These are phyloP conservation scores for Deinandra increscens DNA, from an alignment of 129 eudicot species.

Conservation along the genomic window DNA sequence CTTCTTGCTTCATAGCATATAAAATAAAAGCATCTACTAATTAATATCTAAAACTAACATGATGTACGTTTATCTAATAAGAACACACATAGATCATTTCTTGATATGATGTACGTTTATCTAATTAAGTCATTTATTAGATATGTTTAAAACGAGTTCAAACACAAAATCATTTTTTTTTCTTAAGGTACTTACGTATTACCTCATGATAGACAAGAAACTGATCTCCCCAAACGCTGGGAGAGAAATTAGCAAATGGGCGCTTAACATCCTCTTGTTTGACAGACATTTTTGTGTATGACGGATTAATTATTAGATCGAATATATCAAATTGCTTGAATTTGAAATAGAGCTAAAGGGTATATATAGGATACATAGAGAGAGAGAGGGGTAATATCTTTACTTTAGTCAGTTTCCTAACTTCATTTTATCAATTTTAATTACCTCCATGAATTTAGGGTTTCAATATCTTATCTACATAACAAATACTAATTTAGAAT, in stretches of 20 bases:
- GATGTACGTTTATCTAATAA: no score
- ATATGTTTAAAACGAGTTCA: not conserved
- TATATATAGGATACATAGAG: no score
- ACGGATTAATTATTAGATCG: not conserved
- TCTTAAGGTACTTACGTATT: no score
- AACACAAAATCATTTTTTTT: no score
- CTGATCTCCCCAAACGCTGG: slow-evolving; percentile 11
- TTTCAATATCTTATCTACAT: no score
- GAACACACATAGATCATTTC: not conserved
- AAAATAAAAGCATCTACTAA: no score
- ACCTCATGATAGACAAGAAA: not conserved
- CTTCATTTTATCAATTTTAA: no score
- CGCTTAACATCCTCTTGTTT: slow-evolving; percentile 25
- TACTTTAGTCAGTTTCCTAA: no score
- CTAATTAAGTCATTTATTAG: not conserved
- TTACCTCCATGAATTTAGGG: no score
- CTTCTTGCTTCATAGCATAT: slow-evolving; percentile 9
- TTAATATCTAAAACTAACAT: no score
- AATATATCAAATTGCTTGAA: not conserved
- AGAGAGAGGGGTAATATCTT: no score
- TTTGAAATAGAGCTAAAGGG: not conserved
- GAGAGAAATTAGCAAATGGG: slow-evolving; percentile 24
- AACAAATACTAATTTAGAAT: no score
- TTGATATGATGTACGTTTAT: not conserved
- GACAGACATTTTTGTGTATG: not conserved